Evolutionary conservation across 352 stramenopile species (phyloP).

Genomic region (Plasmopara muralis): DNA sequence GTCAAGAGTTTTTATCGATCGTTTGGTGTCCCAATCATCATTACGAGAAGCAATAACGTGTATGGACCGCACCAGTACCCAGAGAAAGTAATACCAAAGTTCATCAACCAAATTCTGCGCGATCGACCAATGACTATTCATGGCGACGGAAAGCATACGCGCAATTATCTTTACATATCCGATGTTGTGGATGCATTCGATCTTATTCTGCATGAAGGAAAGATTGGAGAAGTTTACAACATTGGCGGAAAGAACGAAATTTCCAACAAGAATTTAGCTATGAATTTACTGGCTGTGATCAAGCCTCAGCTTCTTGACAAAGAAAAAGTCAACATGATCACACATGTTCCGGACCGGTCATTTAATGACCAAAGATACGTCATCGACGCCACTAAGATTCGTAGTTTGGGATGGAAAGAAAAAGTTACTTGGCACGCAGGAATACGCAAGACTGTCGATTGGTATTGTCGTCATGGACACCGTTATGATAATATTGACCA

Average conservation of each 20-base stretch:
- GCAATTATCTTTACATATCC: slow-evolving; percentile 97
- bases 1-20: slow-evolving; percentile 91
- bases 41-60: slow-evolving; percentile 99
- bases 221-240: slow-evolving; percentile 94
- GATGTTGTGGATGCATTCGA: slow-evolving; percentile 97
- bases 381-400: slow-evolving; percentile 90
- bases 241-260: slow-evolving; percentile 86
- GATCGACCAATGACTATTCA: slow-evolving; percentile 91
- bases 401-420: slow-evolving; percentile 85
- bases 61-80: slow-evolving; percentile 98
- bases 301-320: slow-evolving; percentile 32
- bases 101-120: slow-evolving; percentile 94
- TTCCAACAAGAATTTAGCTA: slow-evolving; percentile 17
- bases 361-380: slow-evolving; percentile 98
- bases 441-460: slow-evolving; percentile 3
- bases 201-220: slow-evolving; percentile 91
- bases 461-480: slow-evolving; percentile 30
- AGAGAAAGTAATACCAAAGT: slow-evolving; percentile 99
- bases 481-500: slow-evolving; percentile 75
- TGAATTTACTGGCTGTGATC: slow-evolving; percentile 63
- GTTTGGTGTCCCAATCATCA: slow-evolving; percentile 94
- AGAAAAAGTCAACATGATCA: slow-evolving; percentile 50
- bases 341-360: slow-evolving; percentile 86
- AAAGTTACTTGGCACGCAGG: slow-evolving; percentile 48
- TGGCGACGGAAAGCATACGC: slow-evolving; percentile 92